Base-by-base conservation (phyloP, 768 basidiomycete species). In the Rhodocollybia butyracea region DNA sequence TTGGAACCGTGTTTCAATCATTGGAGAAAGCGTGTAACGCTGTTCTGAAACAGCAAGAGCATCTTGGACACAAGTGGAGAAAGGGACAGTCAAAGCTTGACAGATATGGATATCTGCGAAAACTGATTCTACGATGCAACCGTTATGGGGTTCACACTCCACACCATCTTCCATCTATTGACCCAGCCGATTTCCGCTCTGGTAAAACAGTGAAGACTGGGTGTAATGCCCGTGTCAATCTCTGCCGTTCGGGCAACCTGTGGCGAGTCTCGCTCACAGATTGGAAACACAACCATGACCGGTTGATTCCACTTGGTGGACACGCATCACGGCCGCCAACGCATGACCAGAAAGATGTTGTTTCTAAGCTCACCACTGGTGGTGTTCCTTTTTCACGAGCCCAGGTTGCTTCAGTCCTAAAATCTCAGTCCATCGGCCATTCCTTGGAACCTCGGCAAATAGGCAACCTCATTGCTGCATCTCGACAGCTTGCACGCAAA, bases 401-500 rank as follows among this genome's bases (percentile, higher is more conserved):
- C 3, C 51, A 60, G 1, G n/a, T 59, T 6, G 53, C 57, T 10
- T 12, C 56, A 22, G 47, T 62, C 1, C 50, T 65, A 1, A n/a
- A 26, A 4, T 42, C 53, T 11, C 54, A 61, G 26, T 59, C 56
- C 41, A 60, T 58, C 1, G 58, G 51, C 11, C 57, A 57, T 15
- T 46, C 29, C 11, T 64, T 72, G 11, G 70, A 71, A 54, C 59
- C 62, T 4, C 60, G 66, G 2, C 72, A 74, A 52, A 64, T 74
- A 27, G 40, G 55, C 2, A 71, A 72, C 42, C 55, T 70, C n/a
- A 57, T 69, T 27, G 63, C 66, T 48, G 3, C 57, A 1, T 61
- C 63, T 1, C 57, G 60, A 0, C 21, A 30, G 3, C 54, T 61
- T 15, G 66, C 61, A 3, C 56, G 54, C 0, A 48, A 62, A 3